Evolutionary conservation across 108 stramenopile species (phyloP).

Genomic region (Nannochloropsis gaditana): DNA sequence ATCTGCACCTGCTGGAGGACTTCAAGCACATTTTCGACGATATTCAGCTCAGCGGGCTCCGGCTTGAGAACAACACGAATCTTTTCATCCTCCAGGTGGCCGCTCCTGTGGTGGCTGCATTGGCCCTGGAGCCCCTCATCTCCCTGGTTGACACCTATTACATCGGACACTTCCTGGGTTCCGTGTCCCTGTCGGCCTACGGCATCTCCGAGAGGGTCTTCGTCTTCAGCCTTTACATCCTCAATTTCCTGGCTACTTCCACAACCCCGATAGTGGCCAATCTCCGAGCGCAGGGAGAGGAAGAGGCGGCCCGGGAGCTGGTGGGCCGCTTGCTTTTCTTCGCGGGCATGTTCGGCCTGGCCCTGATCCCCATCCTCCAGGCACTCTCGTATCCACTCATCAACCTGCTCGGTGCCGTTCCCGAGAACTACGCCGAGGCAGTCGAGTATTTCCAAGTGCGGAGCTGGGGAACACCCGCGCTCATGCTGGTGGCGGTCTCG

Average conservation of each 20-base stretch:
- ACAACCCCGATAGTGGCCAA: not conserved
- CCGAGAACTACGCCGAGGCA: not conserved
- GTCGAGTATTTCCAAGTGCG: conserved; percentile 6
- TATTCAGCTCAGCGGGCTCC: conserved; percentile 21
- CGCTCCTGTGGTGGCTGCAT: conserved; percentile 1
- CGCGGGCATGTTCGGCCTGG: conserved; percentile 2
- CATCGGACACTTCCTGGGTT: not conserved
- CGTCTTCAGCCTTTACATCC: conserved; percentile 14
- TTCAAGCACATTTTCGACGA: conserved; percentile 33
- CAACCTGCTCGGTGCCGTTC: not conserved
- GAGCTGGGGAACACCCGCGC: conserved; percentile 11
- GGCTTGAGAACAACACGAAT: conserved; percentile 27
- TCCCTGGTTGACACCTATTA: conserved; percentile 2
- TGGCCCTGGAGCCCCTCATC: not conserved
- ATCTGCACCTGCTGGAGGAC: conserved; percentile 10
- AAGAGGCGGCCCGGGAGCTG: not conserved
- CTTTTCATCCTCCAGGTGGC: conserved; percentile 34
- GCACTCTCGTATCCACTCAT: not conserved
- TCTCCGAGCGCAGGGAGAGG: not conserved
- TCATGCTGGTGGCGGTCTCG: not conserved
- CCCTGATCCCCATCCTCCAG: conserved; percentile 17
- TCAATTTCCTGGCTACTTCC: not conserved
- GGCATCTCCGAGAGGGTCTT: not conserved
- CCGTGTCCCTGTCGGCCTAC: conserved; percentile 1
- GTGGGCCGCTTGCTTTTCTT: conserved; percentile 1